Evolutionary conservation across 805 yeast species (phyloP), one percentile per base, ranked within the genome.

Genomic region (Starmerella apis): DNA sequence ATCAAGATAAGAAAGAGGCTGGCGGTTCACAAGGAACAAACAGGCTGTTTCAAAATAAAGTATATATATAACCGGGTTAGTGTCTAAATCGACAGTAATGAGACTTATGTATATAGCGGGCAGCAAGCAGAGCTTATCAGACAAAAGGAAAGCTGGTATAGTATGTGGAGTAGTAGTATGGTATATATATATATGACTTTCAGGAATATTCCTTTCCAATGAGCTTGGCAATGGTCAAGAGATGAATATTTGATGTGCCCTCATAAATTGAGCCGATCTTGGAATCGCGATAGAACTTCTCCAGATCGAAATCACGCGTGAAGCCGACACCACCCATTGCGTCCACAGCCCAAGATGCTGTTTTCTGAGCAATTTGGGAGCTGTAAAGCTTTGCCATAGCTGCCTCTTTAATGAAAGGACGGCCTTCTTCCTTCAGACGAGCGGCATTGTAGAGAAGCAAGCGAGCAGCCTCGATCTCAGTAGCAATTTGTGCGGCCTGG

Each of bases 281-380:
- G 22, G 74, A 59, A 53, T 70, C 74, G 27, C 74, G 62, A 58
- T 61, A 70, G 59, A 66, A 71, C 65, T 71, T 70, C 60, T 70
- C 74, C 24, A 67, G 61, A 5, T 57, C 50, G 50, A 68, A 71
- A 27, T 71, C 74, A 47, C 74, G 61, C 22, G 73, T 70, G 60
- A 69, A 70, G 16, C 74, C 74, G 19, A 71, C 72, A 19, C 74
- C 74, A 23, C 74, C 74, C 73, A 71, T 69, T 70, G 74, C 71
- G 52, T 70, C 74, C 23, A 70, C 70, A 14, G 74, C 73, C 49
- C 62, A 58, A 9, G 70, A 65, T 20, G 73, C 61, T 2, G 69
- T 63, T 47, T 59, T 60, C 44, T 68, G 71, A 8, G 74, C 74
- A 20, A 67, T 63, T 49, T 66, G 68, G 16, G 70, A 63, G 48